Evolutionary conservation across 192 early-diverging fungal genomes (phyloP), one percentile per base, ranked within the genome.

Genomic region (Podila minutissima): DNA sequence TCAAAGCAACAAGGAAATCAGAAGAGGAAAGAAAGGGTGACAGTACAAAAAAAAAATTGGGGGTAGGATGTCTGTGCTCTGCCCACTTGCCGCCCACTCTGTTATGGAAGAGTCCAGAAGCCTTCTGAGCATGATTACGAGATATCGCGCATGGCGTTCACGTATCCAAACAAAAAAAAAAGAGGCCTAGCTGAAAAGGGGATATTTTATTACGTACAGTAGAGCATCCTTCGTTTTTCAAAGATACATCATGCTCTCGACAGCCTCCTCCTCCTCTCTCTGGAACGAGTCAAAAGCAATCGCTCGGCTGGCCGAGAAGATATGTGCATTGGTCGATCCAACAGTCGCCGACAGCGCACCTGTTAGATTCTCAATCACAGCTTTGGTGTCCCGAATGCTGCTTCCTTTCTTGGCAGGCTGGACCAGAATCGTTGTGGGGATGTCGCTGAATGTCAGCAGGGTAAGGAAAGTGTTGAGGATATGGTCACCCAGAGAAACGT

Each of bases 351-450:
- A 29, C 15, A 76, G 29, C 41, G 74, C 58, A 4, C 19, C 41
- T 26, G 68, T 67, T 57, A 76, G 37, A 29, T 55, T 49, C 28
- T 67, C 74, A 29, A 76, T 46, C 2, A 76, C 59, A 10, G 63
- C 20, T 64, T 57, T 65, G 15, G 69, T 59, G 22, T 78, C 69
- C 37, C 51, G 58, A 3, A 71, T 59, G 22, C 65, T 61, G 22
- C 48, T 67, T 15, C 75, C 75, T 38, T 71, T 78, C 38, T 71
- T 78, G 35, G 75, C 75, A 1, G 75, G 75, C 26, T 78, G 65
- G 12, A 78, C 35, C 65, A 78, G 35, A 6, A 58, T 59, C 6
- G 69, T 69, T 1, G 75, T 71, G 4, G 75, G 69, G 20, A 78
- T 71, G 37, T 67, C 64, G 7, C 41, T 48, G 31, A 71, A 78